phyloP scores from a whole-genome alignment of 2,329 filamentous ascomycete species.

The Herpomyces periplanetae region DNA sequence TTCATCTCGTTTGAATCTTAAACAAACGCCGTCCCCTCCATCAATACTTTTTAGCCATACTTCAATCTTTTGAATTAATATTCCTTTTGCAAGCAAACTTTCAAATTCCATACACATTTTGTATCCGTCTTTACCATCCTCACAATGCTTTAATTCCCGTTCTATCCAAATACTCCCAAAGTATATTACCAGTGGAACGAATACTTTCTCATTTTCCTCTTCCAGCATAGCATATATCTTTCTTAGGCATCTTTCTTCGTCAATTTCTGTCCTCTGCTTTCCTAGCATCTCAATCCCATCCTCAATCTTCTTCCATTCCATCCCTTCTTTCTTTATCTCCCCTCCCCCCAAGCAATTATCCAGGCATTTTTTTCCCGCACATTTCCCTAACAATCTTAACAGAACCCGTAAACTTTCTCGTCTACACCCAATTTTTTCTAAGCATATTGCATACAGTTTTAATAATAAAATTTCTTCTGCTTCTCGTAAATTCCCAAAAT shows the following conservation, averaged over 20 bases:
- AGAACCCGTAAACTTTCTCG: constrained; percentile 42
- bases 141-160: constrained; percentile 24
- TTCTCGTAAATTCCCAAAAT: constrained; percentile 36
- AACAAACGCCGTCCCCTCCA: constrained; percentile 19
- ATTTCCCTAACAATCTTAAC: constrained; percentile 30
- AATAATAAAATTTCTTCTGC: constrained; percentile 45
- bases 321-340: constrained; percentile 2
- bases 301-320: constrained; percentile 8
- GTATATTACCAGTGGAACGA: constrained; percentile 26
- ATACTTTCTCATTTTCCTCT: constrained; percentile 15
- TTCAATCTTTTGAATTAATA: constrained; percentile 22
- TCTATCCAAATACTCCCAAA: constrained; percentile 28
- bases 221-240: constrained; percentile 11
- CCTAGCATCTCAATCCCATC: background rate
- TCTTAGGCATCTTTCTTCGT: constrained; percentile 6
- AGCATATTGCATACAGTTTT: constrained; percentile 42
- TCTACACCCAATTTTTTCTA: constrained; percentile 30
- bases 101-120: constrained; percentile 22
- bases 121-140: constrained; percentile 34
- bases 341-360: constrained; percentile 1
- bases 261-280: constrained; percentile 1
- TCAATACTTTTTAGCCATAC: constrained; percentile 19
- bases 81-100: constrained; percentile 28
- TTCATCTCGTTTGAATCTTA: constrained; percentile 17
- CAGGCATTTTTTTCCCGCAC: constrained; percentile 8